Percentiles rank a stretch among this genome's conserved stretches.
Conservation (phyloP, 208 protist species). For the Trypanosoma scelopori region DNA sequence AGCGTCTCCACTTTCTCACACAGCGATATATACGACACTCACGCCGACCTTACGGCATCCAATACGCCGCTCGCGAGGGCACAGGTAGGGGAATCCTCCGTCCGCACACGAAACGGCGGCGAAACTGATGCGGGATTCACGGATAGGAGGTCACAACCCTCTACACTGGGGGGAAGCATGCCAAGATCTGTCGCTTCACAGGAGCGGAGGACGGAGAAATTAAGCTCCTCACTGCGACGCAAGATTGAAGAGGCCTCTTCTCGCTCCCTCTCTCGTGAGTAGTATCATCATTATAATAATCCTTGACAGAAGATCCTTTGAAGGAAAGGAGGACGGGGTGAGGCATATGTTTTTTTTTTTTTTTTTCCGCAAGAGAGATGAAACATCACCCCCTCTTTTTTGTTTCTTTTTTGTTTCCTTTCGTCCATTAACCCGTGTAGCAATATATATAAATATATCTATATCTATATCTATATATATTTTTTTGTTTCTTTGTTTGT, state of each 20-base stretch:
- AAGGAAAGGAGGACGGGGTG: no score
- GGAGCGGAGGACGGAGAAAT: conserved; percentile 9
- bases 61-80: background rate
- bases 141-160: background rate
- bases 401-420: conserved; percentile 4
- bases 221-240: conserved; percentile 9
- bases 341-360: no score
- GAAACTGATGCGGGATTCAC: background rate
- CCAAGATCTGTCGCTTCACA: background rate
- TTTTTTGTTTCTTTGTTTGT: background rate
- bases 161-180: no score
- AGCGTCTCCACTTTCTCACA: background rate
- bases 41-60: background rate
- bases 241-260: conserved; percentile 15
- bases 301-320: no score
- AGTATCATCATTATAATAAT: background rate
- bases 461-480: conserved; percentile 21
- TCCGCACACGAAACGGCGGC: background rate
- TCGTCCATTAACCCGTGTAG: background rate
- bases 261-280: background rate
- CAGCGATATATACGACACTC: conserved; percentile 8
- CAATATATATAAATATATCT: conserved; percentile 8
- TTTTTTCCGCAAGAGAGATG: no score
- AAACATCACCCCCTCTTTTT: no score
- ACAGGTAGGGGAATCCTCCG: background rate